phyloP scores from a whole-genome alignment of 2,329 filamentous ascomycete species.

The Trichoderma simmonsii region DNA sequence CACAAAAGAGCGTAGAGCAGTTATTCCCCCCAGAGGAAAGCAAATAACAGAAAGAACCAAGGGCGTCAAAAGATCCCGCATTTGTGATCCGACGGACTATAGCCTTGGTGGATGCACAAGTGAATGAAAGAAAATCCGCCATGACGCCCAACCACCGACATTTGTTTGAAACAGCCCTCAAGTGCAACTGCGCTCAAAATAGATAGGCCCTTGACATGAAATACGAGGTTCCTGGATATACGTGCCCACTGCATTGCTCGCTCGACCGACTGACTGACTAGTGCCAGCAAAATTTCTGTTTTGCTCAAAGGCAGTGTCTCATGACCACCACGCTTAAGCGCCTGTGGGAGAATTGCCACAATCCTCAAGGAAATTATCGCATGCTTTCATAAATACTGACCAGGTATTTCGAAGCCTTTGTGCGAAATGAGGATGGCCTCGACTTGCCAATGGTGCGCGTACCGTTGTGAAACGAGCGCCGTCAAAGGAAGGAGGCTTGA shows the following conservation, averaged over 20 bases:
- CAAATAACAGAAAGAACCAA: background rate
- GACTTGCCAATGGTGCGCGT: slow-evolving; percentile 46
- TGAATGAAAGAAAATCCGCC: background rate
- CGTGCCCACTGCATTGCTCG: slow-evolving; percentile 54
- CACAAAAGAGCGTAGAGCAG: background rate
- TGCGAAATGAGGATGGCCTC: slow-evolving; percentile 56
- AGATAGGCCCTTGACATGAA: background rate
- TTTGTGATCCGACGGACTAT: background rate
- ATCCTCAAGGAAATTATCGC: slow-evolving; percentile 27
- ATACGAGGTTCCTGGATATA: slow-evolving; percentile 6
- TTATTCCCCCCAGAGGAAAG: background rate
- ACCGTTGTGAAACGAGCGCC: background rate
- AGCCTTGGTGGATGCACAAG: background rate
- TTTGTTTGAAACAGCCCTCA: background rate
- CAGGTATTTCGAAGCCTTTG: slow-evolving; percentile 45
- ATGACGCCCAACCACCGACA: background rate
- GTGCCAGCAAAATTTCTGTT: slow-evolving; percentile 9
- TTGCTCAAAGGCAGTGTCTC: slow-evolving; percentile 10
- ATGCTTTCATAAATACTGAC: slow-evolving; percentile 44
- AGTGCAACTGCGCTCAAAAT: background rate
- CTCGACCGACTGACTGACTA: slow-evolving; percentile 30
- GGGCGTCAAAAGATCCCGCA: background rate
- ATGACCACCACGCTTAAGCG: slow-evolving; percentile 11
- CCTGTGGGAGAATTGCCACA: slow-evolving; percentile 21
- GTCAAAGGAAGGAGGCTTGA: slow-evolving; percentile 17